Base-by-base conservation (phyloP, 306 rosid genomes). In the Malus sylvestris region DNA sequence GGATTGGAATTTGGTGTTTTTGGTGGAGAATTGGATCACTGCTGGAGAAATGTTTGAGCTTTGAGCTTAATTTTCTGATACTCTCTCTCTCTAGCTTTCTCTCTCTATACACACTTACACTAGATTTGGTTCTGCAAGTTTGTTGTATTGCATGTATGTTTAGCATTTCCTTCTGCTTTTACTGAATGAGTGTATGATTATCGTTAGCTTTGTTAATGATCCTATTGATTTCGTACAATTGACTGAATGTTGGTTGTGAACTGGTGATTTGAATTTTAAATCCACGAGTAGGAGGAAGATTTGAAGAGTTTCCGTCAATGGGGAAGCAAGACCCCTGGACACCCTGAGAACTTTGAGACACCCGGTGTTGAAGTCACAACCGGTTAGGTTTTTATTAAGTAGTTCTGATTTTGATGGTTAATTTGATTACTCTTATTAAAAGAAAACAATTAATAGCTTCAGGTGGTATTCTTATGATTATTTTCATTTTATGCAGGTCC, bases 341-440 rank as follows among this genome's bases (percentile, higher is more conserved):
- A 96, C 78, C 99, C 99, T 5, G 99, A 96, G 89, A 91, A 96
- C 81, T 96, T 96, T 29, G 99, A 96, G 87, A 96, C 99, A 0
- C 85, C 84, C 58, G 99, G 99, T 70, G 46, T 92, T 83, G 99
- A 96, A 87, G 98, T 92, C 42, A 96, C 99, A 55, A 96, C 99
- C 52, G 99, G 99, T 96, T 64, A 73, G 90, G 82, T 78, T 79
- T 27, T 5, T 1, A 25, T 4, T 19, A n/a, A 20, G 32, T 18
- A 27, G 6, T 59, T 22, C 0, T 71, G 1, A 19, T 38, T 32
- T 76, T 33, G 23, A 58, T 42, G 49, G 52, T 68, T 33, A 8
- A 53, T 58, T 51, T 33, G 35, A 75, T 4, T 63, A n/a, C 11
- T 13, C 3, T 64, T 57, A 19, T 52, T 64, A 35, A 25, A 40